Base-by-base conservation (phyloP, 345 rosid genomes). In the Lepidium africanum region DNA sequence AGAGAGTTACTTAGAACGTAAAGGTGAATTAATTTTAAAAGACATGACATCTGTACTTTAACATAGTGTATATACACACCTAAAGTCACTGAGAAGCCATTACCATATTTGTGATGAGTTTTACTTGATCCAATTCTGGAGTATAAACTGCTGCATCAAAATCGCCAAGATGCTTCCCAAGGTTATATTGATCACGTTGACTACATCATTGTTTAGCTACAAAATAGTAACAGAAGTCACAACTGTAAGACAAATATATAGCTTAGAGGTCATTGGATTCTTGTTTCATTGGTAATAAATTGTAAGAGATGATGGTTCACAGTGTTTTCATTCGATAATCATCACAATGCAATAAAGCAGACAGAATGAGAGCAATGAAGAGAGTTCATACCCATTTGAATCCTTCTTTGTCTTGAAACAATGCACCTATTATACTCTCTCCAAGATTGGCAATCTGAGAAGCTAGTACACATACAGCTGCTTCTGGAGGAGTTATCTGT, bases 201-300 rank as follows among this genome's bases (percentile, higher is more conserved):
- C 96, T 11, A 74, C 91, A 81, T 94, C 99, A 47, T 94, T 94
- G 77, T 83, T 91, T 43, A 94, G 96, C 99, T 91, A 88, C 87
- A 83, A 35, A 63, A 63, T 11, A 47, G 12, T 38, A 38, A 72
- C n/a, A 36, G 37, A 35, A 10, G 50, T 36, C 42, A 36, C 5
- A 8, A 9, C 1, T 6, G 1, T 38, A 7, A 38, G 46, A 39
- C 47, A 14, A 47, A 47, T n/a, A 11, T 23, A 43, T 9, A 6
- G 9, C 8, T 2, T 15, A 14, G 4, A 52, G 5, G 12, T 27
- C 33, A 59, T 38, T 37, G 59, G 32, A 38, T 48, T 27, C 17
- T 69, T 58, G 10, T 47, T 69, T 15, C 6, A 2, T 17, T 7
- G 5, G 14, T 36, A 37, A 8, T 48, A 47, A 15, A 62, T 5